Evolutionary conservation across 495 filamentous ascomycete species (phyloP).

Genomic region (Haplographium delicatum): DNA sequence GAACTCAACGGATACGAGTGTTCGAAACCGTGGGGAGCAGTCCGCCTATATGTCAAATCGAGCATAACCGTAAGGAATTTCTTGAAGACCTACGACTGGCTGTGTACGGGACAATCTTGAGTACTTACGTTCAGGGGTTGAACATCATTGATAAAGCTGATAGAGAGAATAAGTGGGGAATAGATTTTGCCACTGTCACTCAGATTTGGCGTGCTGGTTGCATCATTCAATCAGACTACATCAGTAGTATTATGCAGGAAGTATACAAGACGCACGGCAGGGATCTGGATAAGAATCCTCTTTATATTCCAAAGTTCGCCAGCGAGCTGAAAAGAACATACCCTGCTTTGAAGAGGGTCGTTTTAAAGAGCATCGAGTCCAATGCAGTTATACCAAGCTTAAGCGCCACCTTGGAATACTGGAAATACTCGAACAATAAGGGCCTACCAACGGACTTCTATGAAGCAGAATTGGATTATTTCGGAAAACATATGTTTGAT

Average conservation of each 20-base stretch:
- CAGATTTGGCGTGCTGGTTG: constrained; percentile 71
- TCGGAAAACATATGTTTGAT: constrained; percentile 63
- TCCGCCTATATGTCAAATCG: constrained; percentile 12
- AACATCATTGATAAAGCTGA: constrained; percentile 59
- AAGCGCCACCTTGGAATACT: constrained; percentile 61
- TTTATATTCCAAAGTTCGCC: constrained; percentile 44
- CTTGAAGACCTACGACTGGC: constrained; percentile 56
- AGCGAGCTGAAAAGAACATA: constrained; percentile 49
- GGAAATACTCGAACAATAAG: constrained; percentile 57
- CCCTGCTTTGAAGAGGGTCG: constrained; percentile 49
- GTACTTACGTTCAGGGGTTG: constrained; percentile 62
- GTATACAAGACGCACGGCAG: constrained; percentile 31
- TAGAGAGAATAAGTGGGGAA: constrained; percentile 56
- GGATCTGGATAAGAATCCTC: no score
- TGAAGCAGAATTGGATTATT: constrained; percentile 73
- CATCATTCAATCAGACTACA: constrained; percentile 66
- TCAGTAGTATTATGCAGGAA: constrained; percentile 52
- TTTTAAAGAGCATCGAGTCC: constrained; percentile 49
- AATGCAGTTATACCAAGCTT: constrained; percentile 62
- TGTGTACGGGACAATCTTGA: constrained; percentile 58
- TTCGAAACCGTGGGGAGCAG: constrained; percentile 30
- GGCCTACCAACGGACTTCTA: constrained; percentile 63
- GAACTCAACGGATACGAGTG: constrained; percentile 45
- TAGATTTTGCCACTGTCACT: constrained; percentile 53
- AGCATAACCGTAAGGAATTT: constrained; percentile 40